Evolutionary conservation across 2,329 filamentous ascomycete genomes (phyloP).

Genomic region (Penicillium expansum): DNA sequence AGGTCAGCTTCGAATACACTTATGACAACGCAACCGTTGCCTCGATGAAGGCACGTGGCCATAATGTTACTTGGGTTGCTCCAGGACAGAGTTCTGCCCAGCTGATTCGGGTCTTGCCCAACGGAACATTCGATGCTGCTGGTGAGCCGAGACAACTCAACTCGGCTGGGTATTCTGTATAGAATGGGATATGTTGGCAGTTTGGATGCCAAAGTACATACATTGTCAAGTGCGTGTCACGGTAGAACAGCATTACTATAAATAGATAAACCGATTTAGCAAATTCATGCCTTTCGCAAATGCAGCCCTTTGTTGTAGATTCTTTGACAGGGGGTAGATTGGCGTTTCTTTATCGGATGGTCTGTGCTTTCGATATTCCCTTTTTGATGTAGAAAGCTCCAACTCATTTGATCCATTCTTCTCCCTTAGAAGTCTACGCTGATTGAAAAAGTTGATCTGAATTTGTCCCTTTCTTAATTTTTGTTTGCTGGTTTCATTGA

Average conservation of each 20-base stretch:
- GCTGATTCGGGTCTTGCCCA: conserved; percentile 58
- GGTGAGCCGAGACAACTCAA: conserved; percentile 72
- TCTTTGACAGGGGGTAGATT: not conserved
- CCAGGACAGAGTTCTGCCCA: conserved; percentile 68
- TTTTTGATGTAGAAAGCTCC: not conserved
- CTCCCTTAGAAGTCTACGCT: not conserved
- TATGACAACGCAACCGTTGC: conserved; percentile 65
- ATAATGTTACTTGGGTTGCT: conserved; percentile 68
- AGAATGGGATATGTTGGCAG: conserved; percentile 9
- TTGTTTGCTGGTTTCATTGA: not conserved
- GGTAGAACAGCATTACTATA: not conserved
- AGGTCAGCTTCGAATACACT: conserved; percentile 63
- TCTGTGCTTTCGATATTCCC: not conserved
- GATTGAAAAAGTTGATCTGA: not conserved
- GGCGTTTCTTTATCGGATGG: conserved; percentile 1
- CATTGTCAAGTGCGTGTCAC: not conserved
- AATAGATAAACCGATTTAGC: not conserved
- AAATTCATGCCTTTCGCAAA: not conserved
- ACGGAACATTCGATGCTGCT: conserved; percentile 74
- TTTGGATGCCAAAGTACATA: conserved; percentile 1
- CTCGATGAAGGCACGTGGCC: conserved; percentile 62
- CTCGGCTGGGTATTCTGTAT: conserved; percentile 63
- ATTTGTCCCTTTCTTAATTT: not conserved
- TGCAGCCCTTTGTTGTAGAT: not conserved
- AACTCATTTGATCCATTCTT: not conserved